Conservation (phyloP, 306 rosid genomes). For the Oxytropis ochrocephala region DNA sequence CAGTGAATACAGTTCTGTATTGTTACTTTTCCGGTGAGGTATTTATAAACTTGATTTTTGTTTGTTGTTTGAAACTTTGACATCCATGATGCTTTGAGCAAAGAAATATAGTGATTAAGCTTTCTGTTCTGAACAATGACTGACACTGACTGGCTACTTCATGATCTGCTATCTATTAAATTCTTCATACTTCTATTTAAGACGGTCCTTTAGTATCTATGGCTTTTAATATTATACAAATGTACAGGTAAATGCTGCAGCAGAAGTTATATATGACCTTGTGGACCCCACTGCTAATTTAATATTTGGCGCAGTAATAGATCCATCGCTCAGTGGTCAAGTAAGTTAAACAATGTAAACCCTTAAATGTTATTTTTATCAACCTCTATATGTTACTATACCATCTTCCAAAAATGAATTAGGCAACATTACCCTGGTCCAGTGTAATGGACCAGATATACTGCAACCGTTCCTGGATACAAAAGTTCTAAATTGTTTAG, state of each 20-base stretch:
- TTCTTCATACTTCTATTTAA: constrained; percentile 6
- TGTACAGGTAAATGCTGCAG: constrained; percentile 95
- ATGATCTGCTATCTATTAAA: neutral
- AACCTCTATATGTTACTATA: neutral
- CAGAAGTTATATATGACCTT: constrained; percentile 98
- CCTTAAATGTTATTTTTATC: neutral
- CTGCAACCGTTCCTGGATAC: constrained; percentile 12
- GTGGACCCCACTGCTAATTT: constrained; percentile 97
- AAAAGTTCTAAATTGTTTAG: constrained; percentile 5
- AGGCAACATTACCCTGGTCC: neutral
- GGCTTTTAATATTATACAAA: neutral
- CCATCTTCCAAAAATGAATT: constrained; percentile 3
- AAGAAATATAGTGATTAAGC: neutral
- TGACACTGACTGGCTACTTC: neutral
- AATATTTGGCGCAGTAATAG: constrained; percentile 98
- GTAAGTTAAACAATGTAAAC: constrained; percentile 45
- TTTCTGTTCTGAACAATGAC: neutral
- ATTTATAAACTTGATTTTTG: constrained; percentile 11
- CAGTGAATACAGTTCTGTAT: constrained; percentile 3
- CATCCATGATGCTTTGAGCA: neutral
- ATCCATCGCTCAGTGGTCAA: constrained; percentile 95
- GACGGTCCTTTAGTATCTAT: constrained; percentile 7
- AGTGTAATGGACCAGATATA: neutral
- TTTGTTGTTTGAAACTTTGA: neutral
- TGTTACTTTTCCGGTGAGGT: neutral